Percentiles rank a stretch among this genome's conserved stretches.
Conservation (phyloP, 805 yeast genomes). For the Ogataea nitratoaversa region DNA sequence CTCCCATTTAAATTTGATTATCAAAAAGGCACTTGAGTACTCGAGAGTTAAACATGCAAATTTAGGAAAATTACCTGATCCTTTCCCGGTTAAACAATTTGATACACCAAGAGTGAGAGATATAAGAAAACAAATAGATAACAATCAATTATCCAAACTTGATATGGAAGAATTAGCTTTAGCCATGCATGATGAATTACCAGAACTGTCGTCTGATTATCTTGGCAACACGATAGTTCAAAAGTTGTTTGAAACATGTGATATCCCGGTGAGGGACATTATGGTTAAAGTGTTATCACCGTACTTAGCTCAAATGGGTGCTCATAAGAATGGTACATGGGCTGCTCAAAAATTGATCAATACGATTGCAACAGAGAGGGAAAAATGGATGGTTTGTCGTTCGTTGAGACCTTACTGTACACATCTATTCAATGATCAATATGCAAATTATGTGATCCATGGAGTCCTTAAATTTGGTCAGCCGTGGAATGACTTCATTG, state of each 20-base stretch:
- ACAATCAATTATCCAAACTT: conserved; percentile 43
- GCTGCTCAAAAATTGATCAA: conserved; percentile 95
- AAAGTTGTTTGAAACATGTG: conserved; percentile 71
- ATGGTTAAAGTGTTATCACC: conserved; percentile 78
- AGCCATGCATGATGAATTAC: conserved; percentile 82
- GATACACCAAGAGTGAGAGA: conserved; percentile 89
- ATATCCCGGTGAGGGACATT: conserved; percentile 67
- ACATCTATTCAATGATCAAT: conserved; percentile 87
- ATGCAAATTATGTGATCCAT: conserved; percentile 94
- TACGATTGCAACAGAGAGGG: conserved; percentile 54
- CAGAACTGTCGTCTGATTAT: conserved; percentile 88
- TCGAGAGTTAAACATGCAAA: conserved; percentile 42
- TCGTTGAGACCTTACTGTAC: conserved; percentile 78
- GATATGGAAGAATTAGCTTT: conserved; percentile 80
- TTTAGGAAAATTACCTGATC: conserved; percentile 76
- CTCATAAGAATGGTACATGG: conserved; percentile 98
- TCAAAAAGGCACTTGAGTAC: conserved; percentile 41
- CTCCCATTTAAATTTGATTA: conserved; percentile 40
- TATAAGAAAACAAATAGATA: conserved; percentile 68
- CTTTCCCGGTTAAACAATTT: conserved; percentile 62
- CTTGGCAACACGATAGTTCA: conserved; percentile 95
- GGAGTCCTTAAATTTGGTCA: conserved; percentile 83
- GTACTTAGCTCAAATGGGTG: conserved; percentile 83
- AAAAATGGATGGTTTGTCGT: conserved; percentile 59
- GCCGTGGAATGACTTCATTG: conserved; percentile 86